phyloP scores from a whole-genome alignment of 139 green algal species.

The Edaphochlamys debaryana region DNA sequence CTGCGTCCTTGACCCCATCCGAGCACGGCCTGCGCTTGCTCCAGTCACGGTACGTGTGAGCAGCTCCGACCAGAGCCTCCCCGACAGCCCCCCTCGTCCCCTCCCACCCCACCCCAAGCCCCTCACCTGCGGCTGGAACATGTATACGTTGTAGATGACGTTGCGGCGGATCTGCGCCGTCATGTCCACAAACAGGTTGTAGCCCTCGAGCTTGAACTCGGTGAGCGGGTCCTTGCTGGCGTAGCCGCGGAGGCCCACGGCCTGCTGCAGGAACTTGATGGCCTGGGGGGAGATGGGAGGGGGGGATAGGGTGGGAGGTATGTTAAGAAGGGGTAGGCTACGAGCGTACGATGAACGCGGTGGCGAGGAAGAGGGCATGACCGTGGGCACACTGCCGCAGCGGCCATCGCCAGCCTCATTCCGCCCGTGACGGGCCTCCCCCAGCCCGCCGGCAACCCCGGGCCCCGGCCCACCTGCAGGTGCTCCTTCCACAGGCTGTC shows the following conservation, averaged over 20 bases:
- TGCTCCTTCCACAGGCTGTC: conserved; percentile 99
- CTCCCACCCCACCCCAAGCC: no score
- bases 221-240: conserved; percentile 91
- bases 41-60: no score
- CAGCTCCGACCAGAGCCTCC: no score
- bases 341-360: no score
- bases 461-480: conserved; percentile 65
- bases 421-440: no score
- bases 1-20: no score
- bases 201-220: conserved; percentile 99
- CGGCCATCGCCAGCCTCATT: no score
- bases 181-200: conserved; percentile 80
- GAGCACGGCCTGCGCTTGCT: no score
- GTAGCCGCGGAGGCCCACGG: conserved; percentile 91
- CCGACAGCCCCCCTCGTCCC: no score
- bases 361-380: no score
- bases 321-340: neutral
- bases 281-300: conserved; percentile 57
- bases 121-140: conserved; percentile 86
- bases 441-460: no score
- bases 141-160: conserved; percentile 98
- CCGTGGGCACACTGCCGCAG: no score
- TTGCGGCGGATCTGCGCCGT: conserved; percentile 79
- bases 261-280: conserved; percentile 99
- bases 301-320: neutral